A percentile compares a stretch with the other conserved stretches of the same genome.
These are phyloP conservation scores for Syzygium grande DNA, from an alignment of 345 rosid genomes.

Conservation along the genomic window DNA sequence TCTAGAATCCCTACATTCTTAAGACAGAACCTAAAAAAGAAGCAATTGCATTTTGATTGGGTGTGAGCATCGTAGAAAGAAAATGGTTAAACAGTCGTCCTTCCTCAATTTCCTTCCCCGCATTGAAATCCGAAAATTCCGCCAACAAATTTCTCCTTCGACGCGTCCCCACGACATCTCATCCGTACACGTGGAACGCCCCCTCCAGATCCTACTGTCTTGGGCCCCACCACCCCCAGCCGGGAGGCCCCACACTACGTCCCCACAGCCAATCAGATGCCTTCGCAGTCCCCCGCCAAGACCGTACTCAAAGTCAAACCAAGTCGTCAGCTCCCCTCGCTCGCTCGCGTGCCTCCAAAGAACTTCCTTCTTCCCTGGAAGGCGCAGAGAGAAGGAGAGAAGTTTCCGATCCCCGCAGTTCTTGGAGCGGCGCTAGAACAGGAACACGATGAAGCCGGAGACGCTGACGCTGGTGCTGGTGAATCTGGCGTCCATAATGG, in stretches of 20 bases:
- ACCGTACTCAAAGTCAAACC: background rate
- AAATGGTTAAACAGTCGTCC: background rate
- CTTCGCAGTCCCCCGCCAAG: background rate
- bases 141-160: background rate
- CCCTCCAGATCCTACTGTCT: background rate
- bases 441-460: constrained; percentile 43
- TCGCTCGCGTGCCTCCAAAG: too few relatives aligned
- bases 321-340: background rate
- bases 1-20: background rate
- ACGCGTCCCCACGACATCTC: background rate
- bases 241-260: background rate
- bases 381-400: background rate
- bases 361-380: background rate
- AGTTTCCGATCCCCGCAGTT: background rate
- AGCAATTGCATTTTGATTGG: background rate
- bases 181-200: background rate
- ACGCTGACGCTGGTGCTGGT: constrained; percentile 62
- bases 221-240: background rate
- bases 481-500: constrained; percentile 81
- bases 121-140: background rate
- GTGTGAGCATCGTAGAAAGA: background rate
- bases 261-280: background rate
- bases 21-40: background rate
- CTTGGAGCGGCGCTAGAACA: background rate
- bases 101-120: background rate